phyloP scores from a whole-genome alignment of 2,329 filamentous ascomycete species.

The Aotearoamyces nothofagi region DNA sequence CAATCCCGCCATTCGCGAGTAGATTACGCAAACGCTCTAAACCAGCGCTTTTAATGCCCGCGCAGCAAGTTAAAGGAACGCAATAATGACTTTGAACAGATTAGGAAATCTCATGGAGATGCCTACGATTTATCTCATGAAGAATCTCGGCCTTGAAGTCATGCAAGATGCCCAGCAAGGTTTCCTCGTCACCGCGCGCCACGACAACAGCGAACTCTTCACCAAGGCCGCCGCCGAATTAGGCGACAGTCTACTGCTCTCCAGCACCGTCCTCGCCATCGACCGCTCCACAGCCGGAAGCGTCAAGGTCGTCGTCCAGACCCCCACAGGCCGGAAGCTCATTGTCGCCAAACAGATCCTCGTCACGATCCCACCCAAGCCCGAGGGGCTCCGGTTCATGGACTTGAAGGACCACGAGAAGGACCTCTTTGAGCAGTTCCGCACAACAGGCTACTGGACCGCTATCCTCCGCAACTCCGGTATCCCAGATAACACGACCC shows the following conservation, averaged over 20 bases:
- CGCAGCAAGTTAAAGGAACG: too few species aligned
- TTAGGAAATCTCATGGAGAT: too few species aligned
- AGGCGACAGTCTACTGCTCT: slow-evolving; percentile 2
- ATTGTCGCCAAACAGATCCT: slow-evolving; percentile 19
- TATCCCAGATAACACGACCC: slow-evolving; percentile 11
- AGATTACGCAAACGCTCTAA: too few species aligned
- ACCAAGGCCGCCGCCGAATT: slow-evolving; percentile 1
- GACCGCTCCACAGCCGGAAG: slow-evolving; percentile 1
- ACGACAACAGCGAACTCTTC: slow-evolving; percentile 4
- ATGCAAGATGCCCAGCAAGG: neutral
- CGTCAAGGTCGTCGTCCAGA: neutral
- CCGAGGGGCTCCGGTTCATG: slow-evolving; percentile 21
- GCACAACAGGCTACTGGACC: slow-evolving; percentile 23
- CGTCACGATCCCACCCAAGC: slow-evolving; percentile 24
- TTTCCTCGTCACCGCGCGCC: slow-evolving; percentile 1
- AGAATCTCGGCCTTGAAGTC: neutral
- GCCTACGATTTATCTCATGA: neutral
- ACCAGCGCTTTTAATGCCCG: too few species aligned
- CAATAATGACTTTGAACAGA: too few species aligned
- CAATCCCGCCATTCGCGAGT: too few species aligned
- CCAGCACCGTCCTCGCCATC: neutral
- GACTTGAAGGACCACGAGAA: slow-evolving; percentile 21
- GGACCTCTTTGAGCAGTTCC: slow-evolving; percentile 22
- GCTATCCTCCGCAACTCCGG: slow-evolving; percentile 23
- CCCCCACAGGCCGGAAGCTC: neutral